Base-by-base conservation (phyloP, 495 filamentous ascomycete genomes). In the Lophiotrema nucula region DNA sequence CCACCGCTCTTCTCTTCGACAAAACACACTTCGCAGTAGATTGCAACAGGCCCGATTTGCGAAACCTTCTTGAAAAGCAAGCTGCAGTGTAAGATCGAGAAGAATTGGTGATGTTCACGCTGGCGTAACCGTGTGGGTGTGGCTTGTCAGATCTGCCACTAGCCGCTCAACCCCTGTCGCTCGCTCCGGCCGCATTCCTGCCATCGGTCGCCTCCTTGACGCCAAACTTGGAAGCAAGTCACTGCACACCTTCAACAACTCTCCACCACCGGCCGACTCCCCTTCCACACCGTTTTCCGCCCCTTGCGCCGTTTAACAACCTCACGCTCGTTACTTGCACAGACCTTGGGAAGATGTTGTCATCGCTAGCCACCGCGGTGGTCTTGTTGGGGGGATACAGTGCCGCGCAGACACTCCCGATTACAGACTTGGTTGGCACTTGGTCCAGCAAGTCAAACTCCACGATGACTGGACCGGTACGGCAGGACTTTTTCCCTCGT, bases 381-480 rank as follows among this genome's bases (percentile, higher is more conserved):
- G 43, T 67, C 19, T 28, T 67, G 26, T 22, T 23, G 23, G 54
- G 48, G 22, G 47, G 49, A 49, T 42, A 63, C 45, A 47, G 48
- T 10, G 43, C 64, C 18, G 70, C 66, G 15, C 74, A 69, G 41
- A 63, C 67, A n/a, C 64, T 66, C 25, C 64, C 67, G 18, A 74
- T 67, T 53, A 68, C 72, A 6, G 69, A 83, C 51, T 73, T 90
- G 26, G 78, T 82, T 21, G 88, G 88, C 44, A 91, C 88, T 51
- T 92, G 88, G 88, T 82, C 84, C 4, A 86, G 83, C 23, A 92
- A 91, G 72, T 88, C 85, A 35, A 80, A 79, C 61, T 78, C 81
- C 27, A 87, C 88, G 25, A 65, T 89, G 28, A 91, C 88, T 8
- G 88, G 88, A 28, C 84, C 88, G 44, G 88, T 89, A 84, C 54